Evolutionary conservation across 2,329 filamentous ascomycete species (phyloP).

Genomic region (Colletotrichum tamarilloi): DNA sequence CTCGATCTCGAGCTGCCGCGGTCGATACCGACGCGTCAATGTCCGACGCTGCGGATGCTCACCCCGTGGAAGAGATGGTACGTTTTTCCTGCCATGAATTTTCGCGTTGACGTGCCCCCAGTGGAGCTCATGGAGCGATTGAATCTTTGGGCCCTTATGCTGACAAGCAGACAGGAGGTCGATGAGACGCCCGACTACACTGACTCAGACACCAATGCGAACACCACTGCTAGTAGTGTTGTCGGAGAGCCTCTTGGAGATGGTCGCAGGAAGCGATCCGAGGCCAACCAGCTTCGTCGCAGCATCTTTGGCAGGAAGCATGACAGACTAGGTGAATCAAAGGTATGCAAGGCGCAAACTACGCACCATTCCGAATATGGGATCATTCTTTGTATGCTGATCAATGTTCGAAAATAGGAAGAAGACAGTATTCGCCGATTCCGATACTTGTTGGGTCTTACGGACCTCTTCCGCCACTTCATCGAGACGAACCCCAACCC

Average conservation of each 20-base stretch:
- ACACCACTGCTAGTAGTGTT: constrained; percentile 84
- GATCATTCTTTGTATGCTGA: not conserved
- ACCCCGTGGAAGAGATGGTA: constrained; percentile 63
- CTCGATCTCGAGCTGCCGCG: constrained; percentile 62
- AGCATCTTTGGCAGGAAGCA: constrained; percentile 97
- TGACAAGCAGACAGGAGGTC: constrained; percentile 57
- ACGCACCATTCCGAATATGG: no score
- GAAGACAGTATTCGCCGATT: constrained; percentile 96
- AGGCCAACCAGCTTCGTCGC: constrained; percentile 89
- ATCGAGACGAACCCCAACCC: constrained; percentile 98
- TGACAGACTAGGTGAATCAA: constrained; percentile 89
- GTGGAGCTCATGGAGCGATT: constrained; percentile 1
- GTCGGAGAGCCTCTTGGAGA: constrained; percentile 79
- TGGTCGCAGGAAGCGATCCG: constrained; percentile 85
- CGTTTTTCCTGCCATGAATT: constrained; percentile 32
- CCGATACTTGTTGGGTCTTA: constrained; percentile 92
- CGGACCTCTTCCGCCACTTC: constrained; percentile 97
- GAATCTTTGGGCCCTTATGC: not conserved
- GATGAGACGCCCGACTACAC: constrained; percentile 75
- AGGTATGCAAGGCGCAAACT: constrained; percentile 65
- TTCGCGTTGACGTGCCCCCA: not conserved
- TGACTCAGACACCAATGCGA: constrained; percentile 75
- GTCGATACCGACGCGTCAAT: constrained; percentile 72
- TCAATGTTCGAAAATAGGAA: constrained; percentile 66
- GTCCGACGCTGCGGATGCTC: constrained; percentile 66